These are phyloP conservation scores for Picocystis salinarum DNA, from an alignment of 139 green algal species.

Conservation along the genomic window DNA sequence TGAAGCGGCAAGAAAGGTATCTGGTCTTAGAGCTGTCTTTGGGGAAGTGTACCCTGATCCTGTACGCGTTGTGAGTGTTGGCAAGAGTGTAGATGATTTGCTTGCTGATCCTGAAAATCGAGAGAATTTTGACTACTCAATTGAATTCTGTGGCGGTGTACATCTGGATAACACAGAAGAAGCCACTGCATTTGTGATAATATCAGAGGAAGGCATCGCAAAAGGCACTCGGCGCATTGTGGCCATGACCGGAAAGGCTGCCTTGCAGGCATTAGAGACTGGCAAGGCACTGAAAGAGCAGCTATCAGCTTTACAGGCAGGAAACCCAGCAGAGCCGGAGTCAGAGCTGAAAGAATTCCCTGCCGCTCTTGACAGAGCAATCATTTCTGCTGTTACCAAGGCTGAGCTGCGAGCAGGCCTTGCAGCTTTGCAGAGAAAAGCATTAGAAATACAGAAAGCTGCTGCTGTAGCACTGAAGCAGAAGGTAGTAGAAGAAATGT, in stretches of 20 bases:
- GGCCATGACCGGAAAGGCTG: slow-evolving; percentile 56
- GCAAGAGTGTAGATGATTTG: slow-evolving; percentile 62
- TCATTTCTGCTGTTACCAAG: slow-evolving; percentile 55
- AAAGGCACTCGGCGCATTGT: slow-evolving; percentile 84
- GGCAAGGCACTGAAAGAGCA: slow-evolving; percentile 32
- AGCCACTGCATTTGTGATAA: slow-evolving; percentile 67
- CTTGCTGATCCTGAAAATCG: slow-evolving; percentile 40
- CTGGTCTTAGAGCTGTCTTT: slow-evolving; percentile 82
- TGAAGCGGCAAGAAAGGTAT: slow-evolving; percentile 55
- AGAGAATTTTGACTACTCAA: slow-evolving; percentile 26
- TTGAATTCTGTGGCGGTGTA: slow-evolving; percentile 97
- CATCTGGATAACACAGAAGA: slow-evolving; percentile 71
- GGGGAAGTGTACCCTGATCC: slow-evolving; percentile 95
- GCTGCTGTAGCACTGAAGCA: slow-evolving; percentile 48
- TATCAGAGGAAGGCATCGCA: slow-evolving; percentile 89
- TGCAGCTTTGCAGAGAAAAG: slow-evolving; percentile 25
- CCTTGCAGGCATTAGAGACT: slow-evolving; percentile 36
- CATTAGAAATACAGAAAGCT: slow-evolving; percentile 56
- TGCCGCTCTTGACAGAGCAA: slow-evolving; percentile 24
- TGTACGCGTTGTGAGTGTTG: slow-evolving; percentile 86
- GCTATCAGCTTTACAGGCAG: slow-evolving; percentile 19
- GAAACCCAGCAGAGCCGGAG: slow-evolving; percentile 3
- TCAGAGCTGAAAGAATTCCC: slow-evolving; percentile 19
- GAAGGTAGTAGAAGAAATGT: neutral
- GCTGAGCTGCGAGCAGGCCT: slow-evolving; percentile 41